Evolutionary conservation across 106 monocot species (phyloP), one percentile per base, ranked within the genome.

Genomic region (Apostasia ramifera): DNA sequence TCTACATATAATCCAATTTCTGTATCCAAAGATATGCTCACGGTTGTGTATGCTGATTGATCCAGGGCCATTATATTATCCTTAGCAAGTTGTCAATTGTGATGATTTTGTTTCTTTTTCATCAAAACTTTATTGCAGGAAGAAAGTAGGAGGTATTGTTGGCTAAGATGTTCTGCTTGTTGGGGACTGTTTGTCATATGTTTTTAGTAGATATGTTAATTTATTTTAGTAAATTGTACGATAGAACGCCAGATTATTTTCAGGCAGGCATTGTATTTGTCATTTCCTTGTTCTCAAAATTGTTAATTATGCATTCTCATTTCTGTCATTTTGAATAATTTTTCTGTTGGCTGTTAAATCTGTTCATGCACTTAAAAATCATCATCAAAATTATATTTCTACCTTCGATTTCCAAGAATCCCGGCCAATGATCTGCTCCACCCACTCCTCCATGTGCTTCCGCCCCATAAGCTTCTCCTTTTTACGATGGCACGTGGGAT

Each of bases 31-130:
- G 58, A 15, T 58, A 59, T 39, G 59, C 12, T 62, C 62, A 45
- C 13, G 8, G 13, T 62, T 62, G 44, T 62, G 62, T 62, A 62
- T 62, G 45, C 45, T 52, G 26, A 52, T 52, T 62, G 13, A 62
- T 62, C 62, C 44, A 38, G 62, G 62, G 62, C 42, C 26, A 62
- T 62, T 62, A 62, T 62, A 62, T 62, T 62, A 26, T 62, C 13
- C 14, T 62, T 62, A 44, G 62, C 62, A 62, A 62, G 43, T 62
- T 62, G 12, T 62, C 62, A 62, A 62, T 26, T 62, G 62, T 62
- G 62, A 62, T 62, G 38, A 44, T 12, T 62, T 62, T 62, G 12
- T 62, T 62, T 13, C 5, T 12, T 60, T 41, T 41, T 40, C 8
- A 6, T 42, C 44, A 5, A 52, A 52, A 62, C 62, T 44, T 12